Evolutionary conservation across 176 grass and related monocot species (phyloP).

Genomic region (Zoysia pacifica): DNA sequence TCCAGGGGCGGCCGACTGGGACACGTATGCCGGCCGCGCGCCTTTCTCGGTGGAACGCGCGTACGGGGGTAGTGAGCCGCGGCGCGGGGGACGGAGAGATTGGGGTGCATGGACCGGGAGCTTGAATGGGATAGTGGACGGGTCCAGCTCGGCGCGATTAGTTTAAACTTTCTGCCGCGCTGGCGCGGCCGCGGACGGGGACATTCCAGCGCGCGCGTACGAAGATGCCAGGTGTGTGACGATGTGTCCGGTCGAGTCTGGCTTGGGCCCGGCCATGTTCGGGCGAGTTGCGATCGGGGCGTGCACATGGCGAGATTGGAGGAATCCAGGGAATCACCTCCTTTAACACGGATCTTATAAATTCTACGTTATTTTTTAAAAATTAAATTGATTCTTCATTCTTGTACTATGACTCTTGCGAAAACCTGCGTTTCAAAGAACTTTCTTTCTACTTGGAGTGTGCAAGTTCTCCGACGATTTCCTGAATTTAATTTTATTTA

Average conservation of each 20-base stretch:
- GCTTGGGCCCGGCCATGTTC: neutral
- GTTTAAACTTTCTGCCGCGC: slow-evolving; percentile 23
- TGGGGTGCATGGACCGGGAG: slow-evolving; percentile 29
- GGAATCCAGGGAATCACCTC: no score
- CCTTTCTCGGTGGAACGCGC: neutral
- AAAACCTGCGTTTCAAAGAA: no score
- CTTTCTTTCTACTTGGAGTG: no score
- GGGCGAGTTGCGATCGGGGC: neutral
- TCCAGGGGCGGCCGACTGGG: neutral
- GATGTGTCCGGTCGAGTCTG: neutral
- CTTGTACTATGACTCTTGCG: no score
- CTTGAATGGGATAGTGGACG: neutral
- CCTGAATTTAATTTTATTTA: no score
- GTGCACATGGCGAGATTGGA: neutral
- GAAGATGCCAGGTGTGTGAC: neutral
- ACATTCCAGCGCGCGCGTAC: neutral
- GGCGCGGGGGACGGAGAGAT: fast-evolving
- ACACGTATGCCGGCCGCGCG: slow-evolving; percentile 7
- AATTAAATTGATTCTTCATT: no score
- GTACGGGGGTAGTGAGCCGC: neutral
- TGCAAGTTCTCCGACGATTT: no score
- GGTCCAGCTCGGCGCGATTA: slow-evolving; percentile 48
- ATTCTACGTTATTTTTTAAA: no score
- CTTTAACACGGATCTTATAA: no score
- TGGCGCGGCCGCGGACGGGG: neutral